Conservation (phyloP, 306 rosid species). For the Medicago ruthenica region DNA sequence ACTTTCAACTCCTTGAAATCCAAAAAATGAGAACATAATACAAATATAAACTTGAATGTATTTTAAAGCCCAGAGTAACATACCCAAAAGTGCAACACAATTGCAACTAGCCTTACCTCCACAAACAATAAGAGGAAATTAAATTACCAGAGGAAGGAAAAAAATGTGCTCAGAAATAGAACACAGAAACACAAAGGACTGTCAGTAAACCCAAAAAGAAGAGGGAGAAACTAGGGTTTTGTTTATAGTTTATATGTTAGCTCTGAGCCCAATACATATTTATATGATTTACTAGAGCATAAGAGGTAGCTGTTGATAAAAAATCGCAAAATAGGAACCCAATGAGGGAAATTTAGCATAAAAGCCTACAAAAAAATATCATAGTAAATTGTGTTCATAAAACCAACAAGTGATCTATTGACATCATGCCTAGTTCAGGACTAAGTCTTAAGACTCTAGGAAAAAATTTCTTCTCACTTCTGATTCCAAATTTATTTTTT, state of each 20-base stretch:
- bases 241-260: not conserved
- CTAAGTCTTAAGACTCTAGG: no score
- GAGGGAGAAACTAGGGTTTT: not conserved
- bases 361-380: no score
- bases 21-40: not conserved
- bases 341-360: no score
- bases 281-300: not conserved
- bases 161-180: not conserved
- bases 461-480: not conserved
- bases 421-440: no score
- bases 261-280: not conserved
- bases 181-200: not conserved
- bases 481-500: not conserved
- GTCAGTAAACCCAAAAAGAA: not conserved
- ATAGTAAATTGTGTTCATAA: no score
- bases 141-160: not conserved
- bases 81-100: slow-evolving; percentile 3
- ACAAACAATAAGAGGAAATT: not conserved
- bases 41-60: not conserved
- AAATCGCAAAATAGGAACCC: no score
- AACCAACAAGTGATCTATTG: no score
- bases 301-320: not conserved
- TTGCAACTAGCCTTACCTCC: not conserved
- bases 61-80: not conserved
- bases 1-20: slow-evolving; percentile 28